A percentile compares a stretch with the other conserved stretches of the same genome.
phyloP scores from a whole-genome alignment of 768 basidiomycete species.

The Daedaleopsis sinensis region DNA sequence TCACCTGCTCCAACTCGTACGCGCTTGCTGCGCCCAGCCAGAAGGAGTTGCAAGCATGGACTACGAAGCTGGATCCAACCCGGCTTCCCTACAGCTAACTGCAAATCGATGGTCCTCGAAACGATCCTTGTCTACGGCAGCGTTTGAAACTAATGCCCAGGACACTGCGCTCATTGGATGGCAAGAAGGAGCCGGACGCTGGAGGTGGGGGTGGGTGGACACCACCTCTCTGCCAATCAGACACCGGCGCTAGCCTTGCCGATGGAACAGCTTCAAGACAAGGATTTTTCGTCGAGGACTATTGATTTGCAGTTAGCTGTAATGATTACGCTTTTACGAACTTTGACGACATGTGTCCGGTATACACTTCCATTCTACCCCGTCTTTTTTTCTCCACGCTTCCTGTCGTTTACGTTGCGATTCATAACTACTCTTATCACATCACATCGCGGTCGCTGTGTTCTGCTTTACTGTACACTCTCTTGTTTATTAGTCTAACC shows the following conservation, averaged over 20 bases:
- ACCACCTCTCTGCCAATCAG: no score
- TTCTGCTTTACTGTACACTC: slow-evolving; percentile 20
- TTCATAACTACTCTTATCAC: slow-evolving; percentile 1
- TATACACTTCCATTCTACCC: slow-evolving; percentile 13
- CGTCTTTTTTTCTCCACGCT: slow-evolving; percentile 3
- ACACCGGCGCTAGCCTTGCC: no score
- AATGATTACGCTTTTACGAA: slow-evolving; percentile 15
- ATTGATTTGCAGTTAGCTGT: no score
- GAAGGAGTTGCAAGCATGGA: slow-evolving; percentile 89
- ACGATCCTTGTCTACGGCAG: no score
- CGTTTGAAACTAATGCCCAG: no score
- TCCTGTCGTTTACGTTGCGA: not conserved
- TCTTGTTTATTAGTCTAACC: not conserved
- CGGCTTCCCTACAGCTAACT: slow-evolving; percentile 46
- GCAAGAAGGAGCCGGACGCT: no score
- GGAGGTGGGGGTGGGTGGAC: no score
- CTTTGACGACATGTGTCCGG: slow-evolving; percentile 5
- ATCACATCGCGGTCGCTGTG: slow-evolving; percentile 17
- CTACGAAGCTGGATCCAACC: slow-evolving; percentile 81
- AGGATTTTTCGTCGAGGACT: no score
- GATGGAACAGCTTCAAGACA: no score
- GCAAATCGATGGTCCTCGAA: no score
- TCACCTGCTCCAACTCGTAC: slow-evolving; percentile 91
- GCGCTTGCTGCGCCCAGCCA: slow-evolving; percentile 79
- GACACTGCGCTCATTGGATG: no score